Percentiles rank a stretch among this genome's conserved stretches.
These are phyloP conservation scores for Fusarium caatingaense DNA, from an alignment of 2,329 filamentous ascomycete species.

Conservation along the genomic window DNA sequence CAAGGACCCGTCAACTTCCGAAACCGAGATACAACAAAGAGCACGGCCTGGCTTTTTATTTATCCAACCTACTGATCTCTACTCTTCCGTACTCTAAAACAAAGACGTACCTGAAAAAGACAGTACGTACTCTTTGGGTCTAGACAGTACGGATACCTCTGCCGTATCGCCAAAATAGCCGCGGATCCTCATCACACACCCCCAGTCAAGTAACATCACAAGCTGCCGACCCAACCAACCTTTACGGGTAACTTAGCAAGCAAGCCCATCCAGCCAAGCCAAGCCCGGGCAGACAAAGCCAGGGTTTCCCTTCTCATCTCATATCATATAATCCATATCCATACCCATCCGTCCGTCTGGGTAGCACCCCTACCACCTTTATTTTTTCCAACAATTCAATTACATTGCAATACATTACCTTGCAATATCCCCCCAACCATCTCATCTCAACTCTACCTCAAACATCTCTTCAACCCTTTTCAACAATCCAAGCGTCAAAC, in stretches of 20 bases:
- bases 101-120: conserved; percentile 1
- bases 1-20: conserved; percentile 35
- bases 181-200: conserved; percentile 39
- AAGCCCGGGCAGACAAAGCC: not conserved
- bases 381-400: conserved; percentile 3
- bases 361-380: conserved; percentile 22
- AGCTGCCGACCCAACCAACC: not conserved
- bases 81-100: not conserved
- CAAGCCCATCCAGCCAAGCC: conserved; percentile 12
- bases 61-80: not conserved
- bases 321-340: conserved; percentile 13
- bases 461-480: not conserved
- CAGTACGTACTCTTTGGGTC: not conserved
- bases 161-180: conserved; percentile 35
- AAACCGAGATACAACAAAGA: conserved; percentile 27
- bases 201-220: conserved; percentile 3
- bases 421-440: not conserved
- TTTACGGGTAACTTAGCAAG: not conserved
- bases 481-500: not conserved
- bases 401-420: not conserved
- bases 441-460: not conserved
- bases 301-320: conserved; percentile 26
- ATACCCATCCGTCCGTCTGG: conserved; percentile 31
- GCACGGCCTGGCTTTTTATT: conserved; percentile 4
- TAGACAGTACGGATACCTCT: conserved; percentile 17